A percentile compares a stretch with the other conserved stretches of the same genome.
Evolutionary conservation across 139 green algal genomes (phyloP).

Genomic region (Picochlorum sp.): DNA sequence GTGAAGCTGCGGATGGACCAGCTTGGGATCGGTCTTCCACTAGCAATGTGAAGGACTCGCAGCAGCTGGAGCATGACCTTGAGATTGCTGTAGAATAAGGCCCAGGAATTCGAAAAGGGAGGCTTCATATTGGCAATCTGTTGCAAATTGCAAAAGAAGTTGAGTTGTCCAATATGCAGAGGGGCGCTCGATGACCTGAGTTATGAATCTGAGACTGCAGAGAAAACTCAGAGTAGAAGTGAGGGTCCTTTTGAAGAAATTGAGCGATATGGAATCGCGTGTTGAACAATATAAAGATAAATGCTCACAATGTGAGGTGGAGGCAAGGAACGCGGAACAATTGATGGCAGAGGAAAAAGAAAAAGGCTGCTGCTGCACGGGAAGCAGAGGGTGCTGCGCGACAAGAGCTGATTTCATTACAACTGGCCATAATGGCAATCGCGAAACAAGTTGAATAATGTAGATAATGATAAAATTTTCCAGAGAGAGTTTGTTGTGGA

Average conservation of each 20-base stretch:
- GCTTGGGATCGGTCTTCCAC: not conserved
- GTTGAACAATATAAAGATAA: constrained; percentile 11
- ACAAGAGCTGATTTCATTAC: constrained; percentile 8
- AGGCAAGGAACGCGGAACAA: constrained; percentile 7
- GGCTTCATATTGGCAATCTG: not conserved
- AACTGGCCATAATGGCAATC: constrained; percentile 1
- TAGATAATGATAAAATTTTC: not conserved
- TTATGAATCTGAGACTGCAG: constrained; percentile 34
- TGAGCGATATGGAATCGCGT: constrained; percentile 14
- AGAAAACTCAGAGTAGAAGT: constrained; percentile 16
- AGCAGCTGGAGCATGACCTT: constrained; percentile 2
- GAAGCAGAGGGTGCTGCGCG: constrained; percentile 1
- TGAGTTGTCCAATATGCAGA: constrained; percentile 38
- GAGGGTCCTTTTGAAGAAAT: constrained; percentile 18
- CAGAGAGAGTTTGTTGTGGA: not conserved
- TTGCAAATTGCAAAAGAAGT: constrained; percentile 12
- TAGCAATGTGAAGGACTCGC: not conserved
- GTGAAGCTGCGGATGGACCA: constrained; percentile 29
- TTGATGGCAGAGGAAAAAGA: constrained; percentile 10
- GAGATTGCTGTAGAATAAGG: constrained; percentile 6
- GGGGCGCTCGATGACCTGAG: constrained; percentile 24
- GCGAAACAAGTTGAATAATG: not conserved
- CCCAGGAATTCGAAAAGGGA: not conserved
- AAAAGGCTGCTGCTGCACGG: not conserved
- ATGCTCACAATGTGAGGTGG: not conserved